Base-by-base conservation (phyloP, 768 basidiomycete genomes). In the Podaxis mareebaensis region DNA sequence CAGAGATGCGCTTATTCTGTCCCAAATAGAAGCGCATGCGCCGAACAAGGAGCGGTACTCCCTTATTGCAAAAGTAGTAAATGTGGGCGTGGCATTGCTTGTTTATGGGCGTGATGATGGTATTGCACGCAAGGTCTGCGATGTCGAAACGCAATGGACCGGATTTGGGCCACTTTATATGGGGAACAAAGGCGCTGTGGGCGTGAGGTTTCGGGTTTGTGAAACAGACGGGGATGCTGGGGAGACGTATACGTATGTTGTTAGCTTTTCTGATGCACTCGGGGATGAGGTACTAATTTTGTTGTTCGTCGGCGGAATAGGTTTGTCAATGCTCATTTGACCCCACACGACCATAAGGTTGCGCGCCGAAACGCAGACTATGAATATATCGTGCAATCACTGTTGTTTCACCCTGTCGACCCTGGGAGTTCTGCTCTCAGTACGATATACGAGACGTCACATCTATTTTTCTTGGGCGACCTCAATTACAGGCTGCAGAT, bases 131-230 rank as follows among this genome's bases (percentile, higher is more conserved):
- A 78, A 76, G 60, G 78, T 90, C 22, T 76, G 78, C 64, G 84
- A 92, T 67, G 85, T 92, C 39, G 81, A 93, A 69, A 89, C 90
- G 53, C 78, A 84, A 61, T 90, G 92, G 87, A 91, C 88, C 0
- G 90, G 92, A 6, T 82, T 79, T 64, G 90, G 89, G 4, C 88
- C 85, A 38, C 83, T 73, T 15, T 88, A 84, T 67, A 92, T 97
- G 92, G 93, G 92, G 5, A 97, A 99, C 78, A 99, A 99, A 75
- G 95, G 94, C 28, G 96, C 93, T 0, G 95, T 97, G 2, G 95
- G 91, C 13, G 81, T 95, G 46, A 83, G 96, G 44, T 89, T 99
- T 74, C 85, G 90, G 54, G 80, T 95, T 22, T 75, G 80, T n/a
- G 80, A 78, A 8, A 73, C 77, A 33, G 85, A 85, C 33, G 83